Conservation (phyloP, 495 filamentous ascomycete species). For the Jackrogersella multiformis region DNA sequence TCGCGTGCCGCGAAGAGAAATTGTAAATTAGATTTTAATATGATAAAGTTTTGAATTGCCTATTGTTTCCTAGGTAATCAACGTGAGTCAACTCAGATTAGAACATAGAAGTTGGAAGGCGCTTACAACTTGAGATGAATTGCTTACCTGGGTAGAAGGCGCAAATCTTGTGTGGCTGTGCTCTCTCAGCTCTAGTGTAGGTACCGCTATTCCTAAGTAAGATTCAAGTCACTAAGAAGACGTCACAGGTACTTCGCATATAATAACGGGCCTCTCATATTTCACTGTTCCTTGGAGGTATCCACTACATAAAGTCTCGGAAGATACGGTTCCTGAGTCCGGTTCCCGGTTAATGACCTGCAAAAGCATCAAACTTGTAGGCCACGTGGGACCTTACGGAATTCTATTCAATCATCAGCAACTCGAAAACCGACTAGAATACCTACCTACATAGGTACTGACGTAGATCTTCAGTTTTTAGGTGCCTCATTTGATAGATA, state of each 20-base stretch:
- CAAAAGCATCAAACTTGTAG: slow-evolving; percentile 7
- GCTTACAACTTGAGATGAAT: slow-evolving; percentile 9
- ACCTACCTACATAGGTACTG: too few relatives aligned
- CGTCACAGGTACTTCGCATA: slow-evolving; percentile 29
- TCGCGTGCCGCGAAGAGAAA: background rate
- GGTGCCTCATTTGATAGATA: background rate
- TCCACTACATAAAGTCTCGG: slow-evolving; percentile 15
- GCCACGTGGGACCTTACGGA: slow-evolving; percentile 15
- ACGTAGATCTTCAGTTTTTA: too few relatives aligned
- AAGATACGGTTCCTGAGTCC: slow-evolving; percentile 22
- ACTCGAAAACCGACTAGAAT: background rate
- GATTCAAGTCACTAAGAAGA: slow-evolving; percentile 19
- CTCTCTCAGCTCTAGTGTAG: background rate
- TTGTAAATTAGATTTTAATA: background rate
- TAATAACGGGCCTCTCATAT: background rate
- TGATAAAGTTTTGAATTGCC: background rate
- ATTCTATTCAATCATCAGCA: slow-evolving; percentile 1
- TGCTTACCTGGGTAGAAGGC: slow-evolving; percentile 20
- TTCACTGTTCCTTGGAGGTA: slow-evolving; percentile 9
- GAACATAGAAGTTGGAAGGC: slow-evolving; percentile 10
- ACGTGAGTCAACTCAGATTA: slow-evolving; percentile 10
- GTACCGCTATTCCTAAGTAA: too few relatives aligned
- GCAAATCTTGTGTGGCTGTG: slow-evolving; percentile 33
- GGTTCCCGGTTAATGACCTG: slow-evolving; percentile 7
- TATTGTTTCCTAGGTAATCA: background rate